Percentiles rank a stretch among this genome's conserved stretches.
These are phyloP conservation scores for Pseudocercospora crystallina DNA, from an alignment of 2,329 filamentous ascomycete species.

Conservation along the genomic window DNA sequence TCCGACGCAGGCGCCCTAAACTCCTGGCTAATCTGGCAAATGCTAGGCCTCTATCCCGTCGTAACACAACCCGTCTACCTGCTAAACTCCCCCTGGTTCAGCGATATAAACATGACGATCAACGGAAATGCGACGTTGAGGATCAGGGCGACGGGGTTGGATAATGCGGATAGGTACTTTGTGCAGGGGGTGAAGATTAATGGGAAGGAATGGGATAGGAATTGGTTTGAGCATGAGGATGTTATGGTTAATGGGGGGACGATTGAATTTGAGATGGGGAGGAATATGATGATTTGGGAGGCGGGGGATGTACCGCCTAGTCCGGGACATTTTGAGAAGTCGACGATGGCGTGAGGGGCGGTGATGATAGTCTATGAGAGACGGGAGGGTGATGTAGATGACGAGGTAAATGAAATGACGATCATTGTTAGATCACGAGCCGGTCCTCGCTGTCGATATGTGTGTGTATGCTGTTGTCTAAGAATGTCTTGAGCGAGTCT, in stretches of 20 bases:
- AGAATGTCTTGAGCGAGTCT: too few species aligned
- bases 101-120: conserved; percentile 33
- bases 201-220: conserved; percentile 52
- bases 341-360: neutral
- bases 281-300: conserved; percentile 47
- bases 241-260: conserved; percentile 45
- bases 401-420: neutral
- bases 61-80: conserved; percentile 39
- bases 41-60: conserved; percentile 37
- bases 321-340: conserved; percentile 40
- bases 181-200: conserved; percentile 57
- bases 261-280: conserved; percentile 51
- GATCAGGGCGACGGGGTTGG: conserved; percentile 49
- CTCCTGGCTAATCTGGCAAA: conserved; percentile 34
- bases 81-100: conserved; percentile 28
- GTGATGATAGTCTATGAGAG: neutral
- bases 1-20: conserved; percentile 35
- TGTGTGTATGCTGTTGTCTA: too few species aligned
- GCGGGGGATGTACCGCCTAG: conserved; percentile 52
- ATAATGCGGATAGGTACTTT: conserved; percentile 46
- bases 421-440: too few species aligned
- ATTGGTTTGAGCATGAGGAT: conserved; percentile 58
- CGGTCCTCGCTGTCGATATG: too few species aligned
- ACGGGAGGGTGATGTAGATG: neutral
- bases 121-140: conserved; percentile 39